Evolutionary conservation across 768 basidiomycete genomes (phyloP), one percentile per base, ranked within the genome.

Genomic region (Hygrophoropsis aurantiaca): DNA sequence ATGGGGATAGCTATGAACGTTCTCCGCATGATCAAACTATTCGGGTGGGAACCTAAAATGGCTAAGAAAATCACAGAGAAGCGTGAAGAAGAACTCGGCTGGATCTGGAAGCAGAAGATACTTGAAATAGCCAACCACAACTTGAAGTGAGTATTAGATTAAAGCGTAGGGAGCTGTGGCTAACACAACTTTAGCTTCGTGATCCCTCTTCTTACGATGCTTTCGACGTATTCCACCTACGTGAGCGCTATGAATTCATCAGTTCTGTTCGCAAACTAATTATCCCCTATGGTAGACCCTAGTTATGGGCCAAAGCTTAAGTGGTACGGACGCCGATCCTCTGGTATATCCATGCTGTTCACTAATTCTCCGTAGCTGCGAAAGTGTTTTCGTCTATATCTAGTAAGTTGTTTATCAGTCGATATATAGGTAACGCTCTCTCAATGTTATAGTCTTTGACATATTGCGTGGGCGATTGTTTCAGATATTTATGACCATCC

Each of bases 11-110:
- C 71, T 5, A 68, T 82, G 57, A 76, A 74, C 44, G 76, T 80
- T 16, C 61, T 84, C 11, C 74, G 84, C 15, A 85, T 86, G 79
- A 70, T 86, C 58, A 87, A 88, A 62, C 66, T 87, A 33, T 87
- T 89, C 54, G 86, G 74, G 7, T 78, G 86, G 76, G 75, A 83
- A 72, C 72, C 75, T 47, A 74, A 78, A 38, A 75, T 85, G 57
- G 68, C 75, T 19, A 60, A 73, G 11, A 71, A 72, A 40, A 69
- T 91, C 38, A 64, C 72, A 18, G 73, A 74, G 24, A 80, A 79
- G 55, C 75, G 87, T 49, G 77, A 83, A 36, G 74, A 75, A 4
- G 88, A 90, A 60, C 63, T 90, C 15, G 47, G 54, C 3, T 75
- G 73, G 62, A 67, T 84, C 33, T 76, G 74, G 70, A 78, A 75